Base-by-base conservation (phyloP, 192 early-diverging fungal species). In the Rhizoclosmatium globosum region DNA sequence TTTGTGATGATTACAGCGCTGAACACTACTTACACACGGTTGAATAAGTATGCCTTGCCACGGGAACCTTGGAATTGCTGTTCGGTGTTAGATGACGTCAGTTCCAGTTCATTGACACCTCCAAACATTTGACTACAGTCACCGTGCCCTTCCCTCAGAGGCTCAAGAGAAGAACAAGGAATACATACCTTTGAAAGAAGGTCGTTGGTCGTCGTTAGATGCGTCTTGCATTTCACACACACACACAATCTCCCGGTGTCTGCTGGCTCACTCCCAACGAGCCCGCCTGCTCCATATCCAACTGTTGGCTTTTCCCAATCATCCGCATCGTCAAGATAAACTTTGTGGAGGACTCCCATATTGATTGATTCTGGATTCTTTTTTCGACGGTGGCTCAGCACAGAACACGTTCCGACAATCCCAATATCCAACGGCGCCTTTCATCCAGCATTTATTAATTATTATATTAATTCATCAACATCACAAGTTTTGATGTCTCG, bases 41-140 rank as follows among this genome's bases (percentile, higher is more conserved):
- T 68, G 43, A 43, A 68, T 9, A 68, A 21, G 66, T 68, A 45
- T 42, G 66, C 66, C 21, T 68, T 68, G 15, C 66, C 66, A 21
- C 66, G 66, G 1, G 66, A 39, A 41, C 66, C 66, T 45, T 68
- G 66, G 39, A 68, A 68, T 7, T 4, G 4, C 66, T 68, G 42
- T 31, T 31, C 31, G 31, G 31, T 31, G 31, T 31, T 31, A 31
- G 31, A 31, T 31, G 31, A 31, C 31, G 31, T 31, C 31, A 31
- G 31, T 31, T 31, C 31, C 31, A 31, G 31, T 31, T 31, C 31
- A 31, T 31, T 31, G 31, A 31, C 31, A 31, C 31, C 31, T 31
- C 31, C 31, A 31, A 31, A 31, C 31, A 31, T 31, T 31, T 31
- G 31, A 31, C 31, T 0, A 31, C 31, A 31, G 31, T 31, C 31